These are phyloP conservation scores for Aureobasidium namibiae DNA, from an alignment of 2,329 filamentous ascomycete genomes.

Conservation along the genomic window DNA sequence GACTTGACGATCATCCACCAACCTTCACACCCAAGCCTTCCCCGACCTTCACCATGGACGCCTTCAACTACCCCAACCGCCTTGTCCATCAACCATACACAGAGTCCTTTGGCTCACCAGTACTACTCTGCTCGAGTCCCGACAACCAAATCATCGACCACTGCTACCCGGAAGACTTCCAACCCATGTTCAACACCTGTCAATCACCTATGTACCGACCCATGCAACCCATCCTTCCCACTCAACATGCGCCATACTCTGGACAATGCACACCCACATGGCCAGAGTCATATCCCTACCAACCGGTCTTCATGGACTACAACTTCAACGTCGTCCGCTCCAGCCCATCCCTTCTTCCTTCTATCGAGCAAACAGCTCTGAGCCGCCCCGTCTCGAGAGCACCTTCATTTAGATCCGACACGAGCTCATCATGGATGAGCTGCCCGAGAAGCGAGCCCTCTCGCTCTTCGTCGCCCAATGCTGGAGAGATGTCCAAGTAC, in stretches of 20 bases:
- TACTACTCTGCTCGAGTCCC: conserved; percentile 9
- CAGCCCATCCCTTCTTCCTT: conserved; percentile 13
- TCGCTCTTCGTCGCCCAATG: conserved; percentile 24
- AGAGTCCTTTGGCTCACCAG: conserved; percentile 2
- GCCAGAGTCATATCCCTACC: conserved; percentile 9
- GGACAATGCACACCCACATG: conserved; percentile 9
- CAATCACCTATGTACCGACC: conserved; percentile 7
- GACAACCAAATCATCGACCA: conserved; percentile 10
- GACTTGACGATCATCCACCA: conserved; percentile 2
- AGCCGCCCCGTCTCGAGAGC: conserved; percentile 16
- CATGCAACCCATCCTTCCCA: background rate
- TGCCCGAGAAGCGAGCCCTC: conserved; percentile 21
- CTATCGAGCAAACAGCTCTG: conserved; percentile 6
- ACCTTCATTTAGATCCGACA: conserved; percentile 22
- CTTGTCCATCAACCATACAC: conserved; percentile 1
- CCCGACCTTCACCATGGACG: background rate
- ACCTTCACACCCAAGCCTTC: background rate
- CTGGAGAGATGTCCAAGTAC: conserved; percentile 26
- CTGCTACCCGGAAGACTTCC: conserved; percentile 1
- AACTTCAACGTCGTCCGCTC: conserved; percentile 7
- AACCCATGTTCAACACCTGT: conserved; percentile 10
- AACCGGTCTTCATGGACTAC: conserved; percentile 7
- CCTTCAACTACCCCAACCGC: conserved; percentile 6
- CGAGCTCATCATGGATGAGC: conserved; percentile 21
- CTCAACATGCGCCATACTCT: background rate